Conservation (phyloP, 1,284 basidiomycete genomes). For the Melampsora occidentalis region DNA sequence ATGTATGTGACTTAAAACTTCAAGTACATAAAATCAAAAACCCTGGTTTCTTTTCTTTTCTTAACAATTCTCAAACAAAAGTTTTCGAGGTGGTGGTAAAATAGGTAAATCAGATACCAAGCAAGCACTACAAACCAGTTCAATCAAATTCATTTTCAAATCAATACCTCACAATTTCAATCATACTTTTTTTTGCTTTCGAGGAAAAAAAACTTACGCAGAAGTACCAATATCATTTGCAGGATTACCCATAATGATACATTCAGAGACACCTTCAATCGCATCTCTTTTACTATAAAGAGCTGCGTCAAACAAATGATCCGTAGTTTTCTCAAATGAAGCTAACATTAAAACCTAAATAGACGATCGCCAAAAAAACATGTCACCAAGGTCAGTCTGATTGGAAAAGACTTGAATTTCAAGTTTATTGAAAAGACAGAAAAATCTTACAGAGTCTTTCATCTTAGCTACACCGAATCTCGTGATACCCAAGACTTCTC, state of each 20-base stretch:
- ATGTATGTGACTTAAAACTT: no score
- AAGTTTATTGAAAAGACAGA: neutral
- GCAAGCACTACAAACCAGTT: constrained; percentile 18
- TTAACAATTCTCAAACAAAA: constrained; percentile 29
- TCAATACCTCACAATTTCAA: neutral
- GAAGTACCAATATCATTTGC: constrained; percentile 92
- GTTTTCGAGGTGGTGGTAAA: constrained; percentile 30
- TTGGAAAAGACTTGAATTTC: no score
- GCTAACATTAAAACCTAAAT: constrained; percentile 76
- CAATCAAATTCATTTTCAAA: neutral
- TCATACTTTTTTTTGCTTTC: neutral
- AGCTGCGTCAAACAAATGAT: constrained; percentile 96
- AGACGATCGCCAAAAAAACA: neutral
- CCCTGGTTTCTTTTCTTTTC: neutral
- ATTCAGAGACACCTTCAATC: constrained; percentile 95
- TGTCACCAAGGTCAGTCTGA: neutral
- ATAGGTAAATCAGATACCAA: constrained; percentile 42
- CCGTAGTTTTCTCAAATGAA: constrained; percentile 98
- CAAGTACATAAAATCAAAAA: no score
- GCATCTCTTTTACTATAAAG: constrained; percentile 92
- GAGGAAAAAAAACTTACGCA: constrained; percentile 62
- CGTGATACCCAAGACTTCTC: constrained; percentile 96
- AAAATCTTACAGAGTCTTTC: constrained; percentile 83
- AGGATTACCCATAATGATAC: constrained; percentile 99
- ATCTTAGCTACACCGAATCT: constrained; percentile 99